Base-by-base conservation (phyloP, 208 protist species). In the Jaenimonas drosophilae region DNA sequence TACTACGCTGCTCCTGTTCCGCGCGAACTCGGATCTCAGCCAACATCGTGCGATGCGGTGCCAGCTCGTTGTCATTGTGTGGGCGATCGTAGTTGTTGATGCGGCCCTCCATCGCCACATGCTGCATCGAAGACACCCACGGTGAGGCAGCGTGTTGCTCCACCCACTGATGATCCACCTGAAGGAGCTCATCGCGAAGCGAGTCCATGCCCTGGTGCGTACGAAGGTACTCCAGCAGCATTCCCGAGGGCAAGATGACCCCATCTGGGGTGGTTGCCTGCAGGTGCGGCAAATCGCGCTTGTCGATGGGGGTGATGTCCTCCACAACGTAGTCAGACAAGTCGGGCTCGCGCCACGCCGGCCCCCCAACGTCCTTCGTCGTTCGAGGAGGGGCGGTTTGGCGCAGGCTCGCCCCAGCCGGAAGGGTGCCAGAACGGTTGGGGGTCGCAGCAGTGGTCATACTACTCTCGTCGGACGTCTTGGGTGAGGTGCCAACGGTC, bases 41-140 rank as follows among this genome's bases (percentile, higher is more conserved):
- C 46, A 72, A 58, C 16, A 92, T 70, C 1, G 52, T 77, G 38
- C 64, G 69, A 19, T 43, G 43, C 16, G 65, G 46, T 3, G 40
- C 64, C 20, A 64, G 48, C 21, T 59, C 31, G 26, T 51, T 51
- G 29, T 66, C 53, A 19, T 53, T 34, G 52, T 93, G 85, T 28
- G 85, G 85, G 21, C 59, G 48, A 53, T 59, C 68, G 64, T 93
- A 93, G 63, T 93, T 93, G 61, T 93, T 93, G 19, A 72, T 58
- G 24, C 72, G 67, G 2, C 70, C 54, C 21, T 87, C 77, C 38
- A 93, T 61, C n/a, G 77, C 78, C 6, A 91, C 72, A 2, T 73
- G 63, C 53, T 73, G 66, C 42, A 78, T 37, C 17, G 51, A 19
- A 40, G 31, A 61, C 31, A 66, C 47, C 39, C 78, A 60, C 50